Evolutionary conservation across 352 stramenopile genomes (phyloP), one percentile per base, ranked within the genome.

Genomic region (Poterioochromonas sp.): DNA sequence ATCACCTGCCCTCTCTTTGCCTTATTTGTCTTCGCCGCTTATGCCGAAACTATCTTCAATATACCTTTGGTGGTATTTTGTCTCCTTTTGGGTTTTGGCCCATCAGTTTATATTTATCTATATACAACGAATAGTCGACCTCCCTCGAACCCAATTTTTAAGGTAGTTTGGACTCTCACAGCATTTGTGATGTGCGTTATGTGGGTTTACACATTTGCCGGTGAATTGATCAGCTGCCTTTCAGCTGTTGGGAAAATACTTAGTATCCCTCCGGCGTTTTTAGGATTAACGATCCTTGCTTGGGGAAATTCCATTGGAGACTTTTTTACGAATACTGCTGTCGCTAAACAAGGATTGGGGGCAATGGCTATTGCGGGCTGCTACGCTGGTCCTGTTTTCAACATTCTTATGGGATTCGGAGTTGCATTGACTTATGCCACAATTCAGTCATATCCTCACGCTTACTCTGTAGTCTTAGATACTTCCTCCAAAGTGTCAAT

Each of bases 181-280:
- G 79, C 76, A 5, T 88, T 92, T 73, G 32, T 78, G 3, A 63
- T 76, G 22, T 94, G 89, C 77, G 89, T 95, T 20, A 87, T 87
- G 62, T 96, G 91, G 92, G 95, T 96, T 80, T 96, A 94, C 82
- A 83, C 88, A 0, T 83, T 96, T 44, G 90, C 91, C 2, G 89
- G 86, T 49, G 90, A 96, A 64, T 77, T 95, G 0, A 87, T 96
- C 76, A 87, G 86, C 18, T 76, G 94, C 35, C 82, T 95, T 12
- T 83, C 91, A 41, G 86, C 88, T 0, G 26, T 85, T 1, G 68
- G 68, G 8, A 44, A 11, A 3, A 8, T 47, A 8, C 11, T 71
- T 11, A 41, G 34, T 5, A 90, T 94, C 69, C 87, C 88, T 12
- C 51, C 73, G 0, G 74, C 81, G 22, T 87, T 95, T 49, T 86